phyloP scores from a whole-genome alignment of 2,329 filamentous ascomycete genomes.

The Aspergillus sp. region DNA sequence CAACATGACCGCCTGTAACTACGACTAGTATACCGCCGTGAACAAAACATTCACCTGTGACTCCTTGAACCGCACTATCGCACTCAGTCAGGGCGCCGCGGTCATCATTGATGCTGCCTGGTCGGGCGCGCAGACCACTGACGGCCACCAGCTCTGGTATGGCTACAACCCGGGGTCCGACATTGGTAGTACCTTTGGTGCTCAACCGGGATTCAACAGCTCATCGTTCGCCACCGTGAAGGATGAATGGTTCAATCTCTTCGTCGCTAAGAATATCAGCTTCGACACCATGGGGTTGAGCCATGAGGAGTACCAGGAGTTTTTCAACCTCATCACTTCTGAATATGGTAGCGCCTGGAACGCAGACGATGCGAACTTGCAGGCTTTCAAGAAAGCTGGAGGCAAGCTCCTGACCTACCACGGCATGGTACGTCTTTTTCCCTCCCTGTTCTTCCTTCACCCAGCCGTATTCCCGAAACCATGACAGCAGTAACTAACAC shows the following conservation, averaged over 20 bases:
- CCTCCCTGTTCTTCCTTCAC: not conserved
- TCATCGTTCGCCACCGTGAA: not conserved
- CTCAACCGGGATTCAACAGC: not conserved
- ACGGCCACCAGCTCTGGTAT: constrained; percentile 51
- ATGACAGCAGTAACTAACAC: not conserved
- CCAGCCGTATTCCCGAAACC: no score
- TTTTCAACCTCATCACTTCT: not conserved
- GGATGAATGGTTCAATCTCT: constrained; percentile 13
- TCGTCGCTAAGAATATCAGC: constrained; percentile 5
- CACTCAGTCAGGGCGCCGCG: constrained; percentile 9
- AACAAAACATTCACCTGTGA: constrained; percentile 1
- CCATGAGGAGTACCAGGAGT: not conserved
- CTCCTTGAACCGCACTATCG: not conserved
- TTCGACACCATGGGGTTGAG: constrained; percentile 4
- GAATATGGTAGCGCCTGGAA: not conserved
- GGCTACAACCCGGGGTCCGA: constrained; percentile 18
- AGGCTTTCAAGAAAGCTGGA: not conserved
- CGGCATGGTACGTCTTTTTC: not conserved
- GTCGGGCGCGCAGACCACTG: constrained; percentile 37
- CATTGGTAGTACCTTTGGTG: constrained; percentile 7
- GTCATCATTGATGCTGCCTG: constrained; percentile 12
- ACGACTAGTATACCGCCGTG: constrained; percentile 3
- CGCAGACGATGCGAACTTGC: not conserved
- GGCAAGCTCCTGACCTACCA: not conserved
- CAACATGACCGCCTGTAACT: not conserved